Conservation (phyloP, 768 basidiomycete species). For the Kondoa subrosea region DNA sequence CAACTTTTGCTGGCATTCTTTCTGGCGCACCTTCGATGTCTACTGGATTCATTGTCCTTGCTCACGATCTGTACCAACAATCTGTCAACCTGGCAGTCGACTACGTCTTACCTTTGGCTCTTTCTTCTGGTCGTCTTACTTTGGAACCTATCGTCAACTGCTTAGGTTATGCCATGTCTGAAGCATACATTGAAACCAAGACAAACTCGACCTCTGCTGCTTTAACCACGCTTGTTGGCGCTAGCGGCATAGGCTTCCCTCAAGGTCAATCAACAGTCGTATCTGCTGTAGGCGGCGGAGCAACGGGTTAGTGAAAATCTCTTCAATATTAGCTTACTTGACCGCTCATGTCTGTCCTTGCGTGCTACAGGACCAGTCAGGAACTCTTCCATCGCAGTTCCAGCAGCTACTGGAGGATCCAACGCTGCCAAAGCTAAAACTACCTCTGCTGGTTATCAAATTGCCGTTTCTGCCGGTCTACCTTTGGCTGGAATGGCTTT, state of each 20-base stretch:
- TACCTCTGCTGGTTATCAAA: not conserved
- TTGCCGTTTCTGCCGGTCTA: not conserved
- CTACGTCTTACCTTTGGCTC: constrained; percentile 65
- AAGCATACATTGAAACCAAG: constrained; percentile 71
- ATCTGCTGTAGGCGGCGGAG: not conserved
- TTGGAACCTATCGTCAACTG: constrained; percentile 59
- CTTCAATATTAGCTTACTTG: no score
- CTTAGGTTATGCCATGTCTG: constrained; percentile 41
- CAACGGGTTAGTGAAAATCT: not conserved
- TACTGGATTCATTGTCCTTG: constrained; percentile 76
- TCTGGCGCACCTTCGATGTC: constrained; percentile 41
- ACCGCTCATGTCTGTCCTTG: no score
- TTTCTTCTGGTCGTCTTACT: constrained; percentile 48
- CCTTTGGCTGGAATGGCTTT: not conserved
- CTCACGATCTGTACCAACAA: constrained; percentile 72
- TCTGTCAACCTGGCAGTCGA: constrained; percentile 69
- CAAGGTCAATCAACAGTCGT: not conserved
- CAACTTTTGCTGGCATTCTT: constrained; percentile 57
- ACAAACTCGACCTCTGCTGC: constrained; percentile 38
- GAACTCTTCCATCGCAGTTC: not conserved
- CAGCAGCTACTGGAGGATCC: not conserved
- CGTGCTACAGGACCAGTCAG: not conserved
- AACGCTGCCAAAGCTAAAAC: not conserved
- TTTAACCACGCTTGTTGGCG: constrained; percentile 8
- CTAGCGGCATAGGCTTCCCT: not conserved